Percentiles rank a stretch among this genome's conserved stretches.
These are phyloP conservation scores for Rhizophagus prolifer DNA, from an alignment of 192 early-diverging fungal species.

Conservation along the genomic window DNA sequence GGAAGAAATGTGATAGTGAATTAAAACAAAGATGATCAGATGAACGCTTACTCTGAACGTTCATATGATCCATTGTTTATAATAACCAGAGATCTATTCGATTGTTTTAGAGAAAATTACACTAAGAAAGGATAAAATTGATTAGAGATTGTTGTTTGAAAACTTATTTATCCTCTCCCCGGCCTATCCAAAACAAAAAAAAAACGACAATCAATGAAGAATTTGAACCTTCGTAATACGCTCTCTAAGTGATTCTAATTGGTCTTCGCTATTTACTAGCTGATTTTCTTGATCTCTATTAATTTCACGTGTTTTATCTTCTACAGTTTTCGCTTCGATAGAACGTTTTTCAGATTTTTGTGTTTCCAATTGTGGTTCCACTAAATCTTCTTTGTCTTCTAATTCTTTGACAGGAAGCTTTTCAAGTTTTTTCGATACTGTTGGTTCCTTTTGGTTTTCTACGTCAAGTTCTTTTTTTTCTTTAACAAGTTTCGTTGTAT, in stretches of 20 bases:
- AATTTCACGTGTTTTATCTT: background rate
- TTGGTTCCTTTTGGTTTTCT: background rate
- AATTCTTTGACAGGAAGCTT: background rate
- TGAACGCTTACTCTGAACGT: slow-evolving; percentile 18
- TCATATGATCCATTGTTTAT: background rate
- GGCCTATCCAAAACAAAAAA: background rate
- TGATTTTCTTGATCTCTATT: background rate
- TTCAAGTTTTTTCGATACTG: background rate
- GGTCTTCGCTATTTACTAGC: background rate
- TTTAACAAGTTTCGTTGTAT: slow-evolving; percentile 11
- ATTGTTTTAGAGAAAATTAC: slow-evolving; percentile 2
- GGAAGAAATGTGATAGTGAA: background rate
- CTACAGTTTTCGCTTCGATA: background rate
- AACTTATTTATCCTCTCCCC: background rate
- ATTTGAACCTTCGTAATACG: slow-evolving; percentile 10
- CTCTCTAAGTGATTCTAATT: slow-evolving; percentile 1
- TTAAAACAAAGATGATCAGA: background rate
- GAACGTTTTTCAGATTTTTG: background rate
- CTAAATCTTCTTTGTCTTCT: background rate
- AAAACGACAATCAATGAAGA: background rate
- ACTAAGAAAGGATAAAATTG: background rate
- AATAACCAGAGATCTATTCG: background rate
- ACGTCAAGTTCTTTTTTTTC: too few relatives aligned
- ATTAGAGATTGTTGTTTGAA: background rate
- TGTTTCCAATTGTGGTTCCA: background rate